These are phyloP conservation scores for Nidularia pulvinata DNA, from an alignment of 768 basidiomycete genomes.

Conservation along the genomic window DNA sequence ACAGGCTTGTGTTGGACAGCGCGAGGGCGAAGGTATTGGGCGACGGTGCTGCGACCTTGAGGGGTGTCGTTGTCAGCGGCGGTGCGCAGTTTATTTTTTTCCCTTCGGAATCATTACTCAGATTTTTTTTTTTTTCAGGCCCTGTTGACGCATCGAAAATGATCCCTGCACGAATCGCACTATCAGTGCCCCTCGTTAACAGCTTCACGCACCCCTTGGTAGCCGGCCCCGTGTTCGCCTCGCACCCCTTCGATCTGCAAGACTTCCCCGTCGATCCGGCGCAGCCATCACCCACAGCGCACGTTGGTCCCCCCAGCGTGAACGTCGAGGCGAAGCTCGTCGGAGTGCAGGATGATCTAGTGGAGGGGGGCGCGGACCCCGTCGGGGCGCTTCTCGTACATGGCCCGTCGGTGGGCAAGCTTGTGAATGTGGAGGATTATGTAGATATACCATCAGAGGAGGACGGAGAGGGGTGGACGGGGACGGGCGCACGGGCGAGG, in stretches of 20 bases:
- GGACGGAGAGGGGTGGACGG: conserved; percentile 19
- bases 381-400: conserved; percentile 59
- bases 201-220: conserved; percentile 60
- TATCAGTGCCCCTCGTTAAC: conserved; percentile 78
- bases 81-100: conserved; percentile 40
- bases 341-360: conserved; percentile 59
- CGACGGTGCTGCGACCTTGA: conserved; percentile 56
- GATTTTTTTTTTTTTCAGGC: conserved; percentile 30
- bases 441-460: conserved; percentile 23
- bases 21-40: conserved; percentile 64
- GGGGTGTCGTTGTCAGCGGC: conserved; percentile 72
- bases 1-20: conserved; percentile 71
- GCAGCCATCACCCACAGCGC: conserved; percentile 28
- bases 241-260: conserved; percentile 87
- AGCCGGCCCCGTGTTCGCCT: conserved; percentile 77
- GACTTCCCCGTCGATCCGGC: conserved; percentile 47
- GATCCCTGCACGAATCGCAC: conserved; percentile 66
- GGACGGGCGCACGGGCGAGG: conserved; percentile 16
- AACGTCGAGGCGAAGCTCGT: conserved; percentile 86
- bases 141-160: conserved; percentile 45
- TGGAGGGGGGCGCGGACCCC: conserved; percentile 72
- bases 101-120: neutral
- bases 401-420: conserved; percentile 72
- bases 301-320: conserved; percentile 79
- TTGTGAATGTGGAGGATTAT: conserved; percentile 38